Percentiles rank a stretch among this genome's conserved stretches.
Conservation (phyloP, 352 stramenopile genomes). For the Phytophthora cactorum region DNA sequence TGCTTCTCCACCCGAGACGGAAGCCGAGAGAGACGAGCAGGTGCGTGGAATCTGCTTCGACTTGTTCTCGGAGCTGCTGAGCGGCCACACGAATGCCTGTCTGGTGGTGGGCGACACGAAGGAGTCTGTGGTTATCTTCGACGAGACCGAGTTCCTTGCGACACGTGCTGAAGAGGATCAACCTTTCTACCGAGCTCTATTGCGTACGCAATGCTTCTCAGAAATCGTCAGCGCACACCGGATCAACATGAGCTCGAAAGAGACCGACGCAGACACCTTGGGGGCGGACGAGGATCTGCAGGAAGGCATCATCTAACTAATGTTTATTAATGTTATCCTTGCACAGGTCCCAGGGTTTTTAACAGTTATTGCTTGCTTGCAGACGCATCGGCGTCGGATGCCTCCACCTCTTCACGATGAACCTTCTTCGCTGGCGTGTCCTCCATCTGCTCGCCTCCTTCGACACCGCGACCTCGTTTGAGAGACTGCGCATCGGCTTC, state of each 20-base stretch:
- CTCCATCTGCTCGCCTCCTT: constrained; percentile 14
- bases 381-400: constrained; percentile 7
- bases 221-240: constrained; percentile 83
- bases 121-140: constrained; percentile 89
- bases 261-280: constrained; percentile 30
- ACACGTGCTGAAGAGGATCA: constrained; percentile 61
- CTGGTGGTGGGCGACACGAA: constrained; percentile 86
- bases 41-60: constrained; percentile 74
- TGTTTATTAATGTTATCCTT: constrained; percentile 11
- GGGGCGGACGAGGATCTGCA: constrained; percentile 47
- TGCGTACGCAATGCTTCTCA: constrained; percentile 86
- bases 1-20: constrained; percentile 23
- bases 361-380: constrained; percentile 21
- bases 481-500: constrained; percentile 13
- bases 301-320: constrained; percentile 55
- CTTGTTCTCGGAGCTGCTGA: constrained; percentile 67
- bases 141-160: constrained; percentile 84
- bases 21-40: constrained; percentile 46
- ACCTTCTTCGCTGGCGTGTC: constrained; percentile 35
- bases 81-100: constrained; percentile 73
- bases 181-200: constrained; percentile 69
- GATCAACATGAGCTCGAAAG: constrained; percentile 59
- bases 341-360: constrained; percentile 13
- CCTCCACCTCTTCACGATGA: constrained; percentile 19
- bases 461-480: constrained; percentile 30